Evolutionary conservation across 331 rosid species (phyloP), one percentile per base, ranked within the genome.

Genomic region (Spiraea crenata): DNA sequence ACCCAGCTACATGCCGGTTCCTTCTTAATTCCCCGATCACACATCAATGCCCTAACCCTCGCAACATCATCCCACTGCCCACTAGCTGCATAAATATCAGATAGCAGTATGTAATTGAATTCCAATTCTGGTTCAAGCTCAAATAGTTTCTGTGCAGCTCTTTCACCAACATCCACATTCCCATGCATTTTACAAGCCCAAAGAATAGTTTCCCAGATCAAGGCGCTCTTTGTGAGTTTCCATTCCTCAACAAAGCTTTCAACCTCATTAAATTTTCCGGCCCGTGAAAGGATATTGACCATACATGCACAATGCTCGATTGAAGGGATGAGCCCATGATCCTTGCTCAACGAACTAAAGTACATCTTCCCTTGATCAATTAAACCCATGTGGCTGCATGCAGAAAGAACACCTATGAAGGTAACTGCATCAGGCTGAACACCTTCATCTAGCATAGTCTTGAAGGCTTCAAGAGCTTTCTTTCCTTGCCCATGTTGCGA

Each of bases 1-100:
- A 84, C 54, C 91, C 91, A 87, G 81, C 92, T 87, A 74, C 92
- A 84, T 46, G 89, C 92, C n/a, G 92, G 92, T 70, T 82, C 89
- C 81, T 87, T 87, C 63, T 80, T 87, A 70, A 87, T 84, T 63
- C 82, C 84, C 50, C 55, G 81, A 75, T 50, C 34, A 25, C 74
- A 70, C 89, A 87, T 84, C 70, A 87, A 78, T 73, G 74, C 46
- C 76, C 92, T 76, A 38, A 82, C 56, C 60, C 46, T 78, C 70
- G 57, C 76, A n/a, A 80, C 89, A 68, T 82, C 87, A 39, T 59
- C 74, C 92, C 92, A 87, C 80, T 65, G 63, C 58, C 84, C 81
- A 78, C 80, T 78, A 52, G 80, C 65, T 6, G 89, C 89, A 82
- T 80, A 76, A 71, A 82, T 87, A 51, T 84, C 82, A 1, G 92